Evolutionary conservation across 768 basidiomycete species (phyloP).

Genomic region (Artomyces pyxidatus): DNA sequence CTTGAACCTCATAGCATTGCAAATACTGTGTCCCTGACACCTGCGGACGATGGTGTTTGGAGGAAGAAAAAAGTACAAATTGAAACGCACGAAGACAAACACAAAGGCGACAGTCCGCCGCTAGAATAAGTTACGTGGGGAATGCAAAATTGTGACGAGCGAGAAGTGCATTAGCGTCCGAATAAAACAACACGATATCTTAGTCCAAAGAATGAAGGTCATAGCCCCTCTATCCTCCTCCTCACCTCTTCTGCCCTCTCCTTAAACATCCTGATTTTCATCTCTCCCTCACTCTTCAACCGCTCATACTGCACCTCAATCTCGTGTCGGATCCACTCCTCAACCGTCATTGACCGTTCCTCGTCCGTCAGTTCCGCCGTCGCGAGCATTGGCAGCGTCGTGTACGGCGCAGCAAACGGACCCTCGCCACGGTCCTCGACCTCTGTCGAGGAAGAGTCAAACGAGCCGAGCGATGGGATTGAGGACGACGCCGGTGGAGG

Average conservation of each 20-base stretch:
- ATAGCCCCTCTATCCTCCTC: slow-evolving; percentile 26
- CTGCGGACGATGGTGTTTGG: too few relatives aligned
- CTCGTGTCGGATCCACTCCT: slow-evolving; percentile 77
- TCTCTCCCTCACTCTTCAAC: slow-evolving; percentile 43
- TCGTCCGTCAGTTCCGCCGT: slow-evolving; percentile 42
- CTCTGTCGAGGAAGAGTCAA: slow-evolving; percentile 10
- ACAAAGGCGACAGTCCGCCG: too few relatives aligned
- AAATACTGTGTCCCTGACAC: too few relatives aligned
- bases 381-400: slow-evolving; percentile 18
- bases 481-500: slow-evolving; percentile 13
- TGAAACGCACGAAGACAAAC: too few relatives aligned
- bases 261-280: slow-evolving; percentile 41
- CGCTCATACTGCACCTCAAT: slow-evolving; percentile 60
- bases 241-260: slow-evolving; percentile 31
- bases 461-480: slow-evolving; percentile 8
- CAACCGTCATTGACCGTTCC: slow-evolving; percentile 72
- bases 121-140: too few relatives aligned
- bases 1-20: too few relatives aligned
- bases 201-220: too few relatives aligned
- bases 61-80: too few relatives aligned
- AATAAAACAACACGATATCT: too few relatives aligned
- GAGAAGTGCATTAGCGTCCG: too few relatives aligned
- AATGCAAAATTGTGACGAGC: too few relatives aligned
- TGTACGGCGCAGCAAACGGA: slow-evolving; percentile 19
- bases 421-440: slow-evolving; percentile 5